Evolutionary conservation across 371 early-diverging fungal genomes (phyloP).

Genomic region (Quaeritorhiza haematococci): DNA sequence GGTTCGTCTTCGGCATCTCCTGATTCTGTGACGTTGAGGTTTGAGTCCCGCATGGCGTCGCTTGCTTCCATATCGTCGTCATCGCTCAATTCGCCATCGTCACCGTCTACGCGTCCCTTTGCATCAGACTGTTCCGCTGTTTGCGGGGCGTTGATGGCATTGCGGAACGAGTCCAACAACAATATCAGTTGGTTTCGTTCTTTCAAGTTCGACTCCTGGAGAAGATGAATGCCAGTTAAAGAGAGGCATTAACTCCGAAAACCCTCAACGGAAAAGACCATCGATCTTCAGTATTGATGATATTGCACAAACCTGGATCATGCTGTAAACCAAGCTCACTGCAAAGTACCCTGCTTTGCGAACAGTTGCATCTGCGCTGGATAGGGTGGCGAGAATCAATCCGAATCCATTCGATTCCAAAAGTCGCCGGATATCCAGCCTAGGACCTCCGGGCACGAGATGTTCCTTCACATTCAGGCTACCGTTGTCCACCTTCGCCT

Average conservation of each 20-base stretch:
- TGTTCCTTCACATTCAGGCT: no score
- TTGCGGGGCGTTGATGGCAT: slow-evolving; percentile 66
- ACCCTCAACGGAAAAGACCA: no score
- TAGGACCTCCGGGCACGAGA: slow-evolving; percentile 4
- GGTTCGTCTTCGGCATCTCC: slow-evolving; percentile 9
- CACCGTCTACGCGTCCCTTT: slow-evolving; percentile 39
- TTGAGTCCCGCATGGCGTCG: no score
- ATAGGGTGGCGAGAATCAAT: slow-evolving; percentile 56
- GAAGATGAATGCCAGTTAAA: no score
- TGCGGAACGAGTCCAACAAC: slow-evolving; percentile 60
- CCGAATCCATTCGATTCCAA: slow-evolving; percentile 71
- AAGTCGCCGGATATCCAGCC: slow-evolving; percentile 52
- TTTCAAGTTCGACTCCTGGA: slow-evolving; percentile 40
- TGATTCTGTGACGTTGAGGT: no score
- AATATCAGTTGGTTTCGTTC: slow-evolving; percentile 63
- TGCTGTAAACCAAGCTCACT: slow-evolving; percentile 58
- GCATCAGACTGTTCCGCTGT: no score
- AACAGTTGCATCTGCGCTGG: slow-evolving; percentile 47
- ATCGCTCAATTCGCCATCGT: slow-evolving; percentile 4
- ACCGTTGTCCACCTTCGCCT: no score
- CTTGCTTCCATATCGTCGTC: neutral
- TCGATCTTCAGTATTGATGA: no score
- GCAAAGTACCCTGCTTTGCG: slow-evolving; percentile 61
- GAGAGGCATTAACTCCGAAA: no score
- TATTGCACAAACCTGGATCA: slow-evolving; percentile 49